A percentile compares a stretch with the other conserved stretches of the same genome.
phyloP scores from a whole-genome alignment of 2,329 filamentous ascomycete species.

The Arachnopeziza araneosa region DNA sequence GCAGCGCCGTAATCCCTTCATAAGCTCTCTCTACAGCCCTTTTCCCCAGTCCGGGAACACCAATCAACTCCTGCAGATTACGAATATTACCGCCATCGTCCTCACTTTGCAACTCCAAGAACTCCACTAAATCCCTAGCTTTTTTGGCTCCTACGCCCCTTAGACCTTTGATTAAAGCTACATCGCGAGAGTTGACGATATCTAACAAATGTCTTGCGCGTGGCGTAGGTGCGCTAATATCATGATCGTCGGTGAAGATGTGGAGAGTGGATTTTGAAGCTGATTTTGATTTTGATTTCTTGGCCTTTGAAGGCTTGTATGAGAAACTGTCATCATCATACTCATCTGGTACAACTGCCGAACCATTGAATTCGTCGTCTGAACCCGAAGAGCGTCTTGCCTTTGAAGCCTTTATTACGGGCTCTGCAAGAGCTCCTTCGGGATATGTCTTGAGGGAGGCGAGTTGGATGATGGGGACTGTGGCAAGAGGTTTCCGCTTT shows the following conservation, averaged over 20 bases:
- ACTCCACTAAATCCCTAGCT: conserved; percentile 54
- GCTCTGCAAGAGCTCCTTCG: background rate
- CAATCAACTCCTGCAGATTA: conserved; percentile 45
- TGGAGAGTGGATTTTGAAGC: conserved; percentile 25
- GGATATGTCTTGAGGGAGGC: conserved; percentile 10
- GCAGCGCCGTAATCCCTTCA: conserved; percentile 27
- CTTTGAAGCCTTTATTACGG: conserved; percentile 20
- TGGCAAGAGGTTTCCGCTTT: conserved; percentile 17
- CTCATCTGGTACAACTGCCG: conserved; percentile 33
- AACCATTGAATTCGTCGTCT: conserved; percentile 32
- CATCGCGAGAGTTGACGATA: conserved; percentile 44
- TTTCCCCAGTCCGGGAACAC: conserved; percentile 52
- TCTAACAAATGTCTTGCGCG: conserved; percentile 44
- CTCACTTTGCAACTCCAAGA: conserved; percentile 41
- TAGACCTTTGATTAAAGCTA: conserved; percentile 58
- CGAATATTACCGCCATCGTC: conserved; percentile 39
- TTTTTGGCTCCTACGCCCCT: conserved; percentile 70
- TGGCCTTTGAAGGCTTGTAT: conserved; percentile 27
- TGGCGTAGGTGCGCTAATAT: conserved; percentile 31
- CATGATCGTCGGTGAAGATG: conserved; percentile 34
- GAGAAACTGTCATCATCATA: conserved; percentile 31
- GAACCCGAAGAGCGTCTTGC: conserved; percentile 20
- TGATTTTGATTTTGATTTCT: conserved; percentile 29
- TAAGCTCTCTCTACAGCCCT: conserved; percentile 50
- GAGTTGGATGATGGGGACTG: conserved; percentile 19